Percentiles rank a stretch among this genome's conserved stretches.
Conservation (phyloP, 306 rosid species). For the Erythrophleum fordii region DNA sequence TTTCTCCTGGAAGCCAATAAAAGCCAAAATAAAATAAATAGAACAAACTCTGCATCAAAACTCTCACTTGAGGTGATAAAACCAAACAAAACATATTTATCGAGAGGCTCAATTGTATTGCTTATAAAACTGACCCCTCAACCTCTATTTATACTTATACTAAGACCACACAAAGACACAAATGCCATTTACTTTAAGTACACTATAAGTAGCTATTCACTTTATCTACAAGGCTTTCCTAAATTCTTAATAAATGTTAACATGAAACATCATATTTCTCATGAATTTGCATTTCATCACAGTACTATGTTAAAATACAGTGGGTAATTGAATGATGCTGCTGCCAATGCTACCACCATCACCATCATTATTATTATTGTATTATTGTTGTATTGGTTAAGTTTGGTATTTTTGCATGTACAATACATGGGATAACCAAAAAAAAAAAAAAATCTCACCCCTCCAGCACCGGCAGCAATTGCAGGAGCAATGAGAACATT, state of each 20-base stretch:
- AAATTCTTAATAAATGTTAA: no score
- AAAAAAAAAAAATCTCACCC: slow-evolving; percentile 79
- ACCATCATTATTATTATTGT: no score
- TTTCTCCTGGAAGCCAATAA: slow-evolving; percentile 22
- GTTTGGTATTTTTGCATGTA: background rate
- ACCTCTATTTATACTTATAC: background rate
- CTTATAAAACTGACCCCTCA: background rate
- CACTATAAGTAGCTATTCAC: background rate
- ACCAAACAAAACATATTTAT: background rate
- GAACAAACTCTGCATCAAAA: slow-evolving; percentile 6
- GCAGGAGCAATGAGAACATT: slow-evolving; percentile 95
- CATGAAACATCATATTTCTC: background rate
- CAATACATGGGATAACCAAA: slow-evolving; percentile 23
- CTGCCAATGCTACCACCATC: background rate
- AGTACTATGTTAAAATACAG: background rate
- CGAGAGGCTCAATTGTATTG: background rate
- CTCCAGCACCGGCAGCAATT: slow-evolving; percentile 99
- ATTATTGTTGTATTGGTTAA: slow-evolving; percentile 21
- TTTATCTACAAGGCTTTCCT: background rate
- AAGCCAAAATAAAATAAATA: slow-evolving; percentile 11
- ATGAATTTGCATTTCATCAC: slow-evolving; percentile 12
- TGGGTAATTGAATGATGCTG: background rate
- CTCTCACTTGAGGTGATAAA: slow-evolving; percentile 1
- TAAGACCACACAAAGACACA: background rate
- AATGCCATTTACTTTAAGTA: background rate